Base-by-base conservation (phyloP, 495 filamentous ascomycete species). In the Penicillium samsonianum region DNA sequence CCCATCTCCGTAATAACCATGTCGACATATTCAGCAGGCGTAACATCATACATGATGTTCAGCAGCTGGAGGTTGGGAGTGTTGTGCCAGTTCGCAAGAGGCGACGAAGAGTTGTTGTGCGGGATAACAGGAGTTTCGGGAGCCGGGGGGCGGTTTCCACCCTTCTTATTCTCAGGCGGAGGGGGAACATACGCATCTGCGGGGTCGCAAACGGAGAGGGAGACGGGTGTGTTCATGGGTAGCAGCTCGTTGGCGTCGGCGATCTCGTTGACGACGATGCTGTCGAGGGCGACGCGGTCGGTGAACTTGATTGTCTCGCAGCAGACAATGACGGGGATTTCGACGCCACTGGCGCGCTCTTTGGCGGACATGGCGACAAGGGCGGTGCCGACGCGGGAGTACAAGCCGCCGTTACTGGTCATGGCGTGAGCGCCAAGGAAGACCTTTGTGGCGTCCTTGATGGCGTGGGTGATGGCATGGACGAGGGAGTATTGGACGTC, bases 271-370 rank as follows among this genome's bases (percentile, higher is more conserved):
- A 87, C 86, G 22, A 94, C 91, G 60, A 98, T 92, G 33, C 89
- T 89, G 72, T 96, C 94, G 0, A 95, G 82, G 9, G 90, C 88
- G 5, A 96, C 90, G 52, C 87, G 84, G 62, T 96, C 94, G 22
- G 90, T 92, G 73, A 96, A 96, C 71, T 98, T 98, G 76, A 98
- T 84, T 3, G 88, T 92, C 78, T 98, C 93, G 70, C 92, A 97
- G 57, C 90, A 90, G 4, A 95, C 91, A 31, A 93, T 86, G 38
- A 98, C 92, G 3, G 92, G 90, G 33, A 91, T 82, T 49, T 81
- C 76, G 47, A 78, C 74, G 37, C 75, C 74, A 19, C 77, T 75
- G 46, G 83, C 83, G 16, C 78, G 73, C 46, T 87, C 85, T 57
- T 87, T 86, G 22, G 92, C 94, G 25, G 85, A 86, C 81, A 94